These are phyloP conservation scores for Aeminium ludgeri DNA, from an alignment of 495 filamentous ascomycete genomes.

Conservation along the genomic window DNA sequence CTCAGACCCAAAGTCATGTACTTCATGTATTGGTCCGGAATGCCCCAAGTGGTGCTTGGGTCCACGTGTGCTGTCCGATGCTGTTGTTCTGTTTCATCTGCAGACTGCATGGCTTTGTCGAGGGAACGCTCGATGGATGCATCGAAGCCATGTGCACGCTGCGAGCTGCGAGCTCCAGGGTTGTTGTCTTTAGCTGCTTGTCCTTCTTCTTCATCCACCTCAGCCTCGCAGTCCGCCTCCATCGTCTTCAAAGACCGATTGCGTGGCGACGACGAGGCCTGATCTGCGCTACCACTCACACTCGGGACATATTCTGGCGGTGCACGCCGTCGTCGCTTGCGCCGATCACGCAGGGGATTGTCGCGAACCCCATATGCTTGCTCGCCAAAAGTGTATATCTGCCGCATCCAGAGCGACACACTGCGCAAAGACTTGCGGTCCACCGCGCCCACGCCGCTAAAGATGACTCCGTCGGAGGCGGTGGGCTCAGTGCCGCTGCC, in stretches of 20 bases:
- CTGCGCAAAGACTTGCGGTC: constrained; percentile 45
- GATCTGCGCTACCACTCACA: too few relatives aligned
- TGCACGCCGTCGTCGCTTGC: constrained; percentile 17
- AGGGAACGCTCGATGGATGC: constrained; percentile 3
- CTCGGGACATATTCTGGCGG: background rate
- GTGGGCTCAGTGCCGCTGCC: constrained; percentile 44
- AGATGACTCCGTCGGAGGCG: constrained; percentile 65
- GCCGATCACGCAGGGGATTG: constrained; percentile 41
- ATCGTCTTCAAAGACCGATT: background rate
- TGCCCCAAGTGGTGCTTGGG: constrained; percentile 30
- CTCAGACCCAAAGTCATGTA: constrained; percentile 32
- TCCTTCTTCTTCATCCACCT: background rate
- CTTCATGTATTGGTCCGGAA: constrained; percentile 33
- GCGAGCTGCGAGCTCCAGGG: constrained; percentile 4
- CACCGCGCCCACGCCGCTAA: constrained; percentile 57
- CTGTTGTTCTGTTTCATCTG: constrained; percentile 18
- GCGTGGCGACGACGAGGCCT: too few relatives aligned
- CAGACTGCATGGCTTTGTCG: background rate
- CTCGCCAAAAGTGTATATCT: constrained; percentile 59
- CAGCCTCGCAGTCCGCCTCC: background rate
- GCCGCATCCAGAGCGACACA: constrained; percentile 68
- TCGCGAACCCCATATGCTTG: constrained; percentile 66
- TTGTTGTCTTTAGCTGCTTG: background rate
- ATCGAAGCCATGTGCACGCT: too few relatives aligned
- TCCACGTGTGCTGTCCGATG: constrained; percentile 10